These are phyloP conservation scores for Saccharomyces pastorianus DNA, from an alignment of 1,139 yeast genomes.

Conservation along the genomic window DNA sequence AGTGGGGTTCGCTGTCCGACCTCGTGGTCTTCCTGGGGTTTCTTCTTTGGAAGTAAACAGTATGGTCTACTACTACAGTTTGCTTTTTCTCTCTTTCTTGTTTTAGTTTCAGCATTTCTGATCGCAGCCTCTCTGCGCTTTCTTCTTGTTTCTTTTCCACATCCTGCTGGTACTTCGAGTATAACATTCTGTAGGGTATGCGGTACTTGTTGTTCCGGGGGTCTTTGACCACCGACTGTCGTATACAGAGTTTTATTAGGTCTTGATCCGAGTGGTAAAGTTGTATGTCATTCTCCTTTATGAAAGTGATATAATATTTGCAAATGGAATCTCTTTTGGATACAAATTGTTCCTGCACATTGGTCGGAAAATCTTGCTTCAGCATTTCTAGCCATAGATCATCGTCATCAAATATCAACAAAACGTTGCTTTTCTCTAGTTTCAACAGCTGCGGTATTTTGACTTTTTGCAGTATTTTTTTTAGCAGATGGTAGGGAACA, in stretches of 20 bases:
- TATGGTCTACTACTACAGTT: slow-evolving; percentile 33
- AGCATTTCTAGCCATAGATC: slow-evolving; percentile 43
- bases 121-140: slow-evolving; percentile 43
- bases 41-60: slow-evolving; percentile 5
- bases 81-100: slow-evolving; percentile 42
- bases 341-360: slow-evolving; percentile 21
- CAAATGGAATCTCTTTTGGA: slow-evolving; percentile 16
- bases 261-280: slow-evolving; percentile 8
- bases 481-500: slow-evolving; percentile 43
- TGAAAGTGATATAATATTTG: slow-evolving; percentile 15
- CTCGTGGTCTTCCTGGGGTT: slow-evolving; percentile 2
- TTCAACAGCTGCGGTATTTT: slow-evolving; percentile 41
- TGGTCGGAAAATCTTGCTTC: slow-evolving; percentile 43
- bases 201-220: slow-evolving; percentile 21
- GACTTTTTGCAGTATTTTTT: slow-evolving; percentile 39
- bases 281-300: slow-evolving; percentile 10
- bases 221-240: slow-evolving; percentile 15
- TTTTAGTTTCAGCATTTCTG: slow-evolving; percentile 38
- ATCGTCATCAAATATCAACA: slow-evolving; percentile 43
- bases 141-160: slow-evolving; percentile 41
- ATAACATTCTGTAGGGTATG: slow-evolving; percentile 36
- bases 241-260: slow-evolving; percentile 10
- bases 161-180: slow-evolving; percentile 39
- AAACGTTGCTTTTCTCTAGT: slow-evolving; percentile 41
- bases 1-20: slow-evolving; percentile 6